Percentiles rank a stretch among this genome's conserved stretches.
Conservation (phyloP, 108 stramenopile species). For the Discostella pseudostelligera region DNA sequence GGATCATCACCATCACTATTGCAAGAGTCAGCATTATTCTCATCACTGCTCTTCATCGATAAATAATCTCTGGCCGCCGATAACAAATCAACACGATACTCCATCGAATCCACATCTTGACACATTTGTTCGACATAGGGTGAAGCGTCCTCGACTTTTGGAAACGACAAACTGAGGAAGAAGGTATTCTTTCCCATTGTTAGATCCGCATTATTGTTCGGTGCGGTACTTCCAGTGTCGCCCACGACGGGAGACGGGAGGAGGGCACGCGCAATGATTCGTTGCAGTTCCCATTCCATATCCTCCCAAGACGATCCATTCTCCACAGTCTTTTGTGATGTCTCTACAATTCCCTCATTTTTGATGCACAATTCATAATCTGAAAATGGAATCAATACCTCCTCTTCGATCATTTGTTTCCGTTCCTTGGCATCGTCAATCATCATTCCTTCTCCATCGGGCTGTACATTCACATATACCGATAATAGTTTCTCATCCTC, state of each 20-base stretch:
- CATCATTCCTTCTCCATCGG: constrained; percentile 28
- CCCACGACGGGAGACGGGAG: constrained; percentile 74
- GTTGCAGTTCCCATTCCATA: constrained; percentile 80
- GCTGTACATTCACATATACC: constrained; percentile 78
- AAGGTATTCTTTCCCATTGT: constrained; percentile 85
- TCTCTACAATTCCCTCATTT: constrained; percentile 55
- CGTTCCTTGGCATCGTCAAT: constrained; percentile 26
- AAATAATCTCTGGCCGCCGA: constrained; percentile 38
- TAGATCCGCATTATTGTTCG: constrained; percentile 58
- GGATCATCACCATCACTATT: constrained; percentile 47
- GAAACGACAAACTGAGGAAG: constrained; percentile 80
- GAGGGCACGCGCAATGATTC: constrained; percentile 74
- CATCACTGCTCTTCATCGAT: neutral
- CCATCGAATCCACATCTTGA: constrained; percentile 88
- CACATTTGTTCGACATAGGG: constrained; percentile 86
- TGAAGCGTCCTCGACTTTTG: constrained; percentile 68
- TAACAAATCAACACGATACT: constrained; percentile 87
- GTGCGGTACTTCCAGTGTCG: constrained; percentile 18
- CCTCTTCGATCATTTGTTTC: constrained; percentile 55
- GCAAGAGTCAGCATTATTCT: neutral
- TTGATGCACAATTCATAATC: constrained; percentile 87
- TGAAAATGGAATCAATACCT: constrained; percentile 62
- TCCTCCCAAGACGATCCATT: constrained; percentile 47
- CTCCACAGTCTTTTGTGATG: constrained; percentile 5
- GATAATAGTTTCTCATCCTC: constrained; percentile 52